Conservation (phyloP, 345 rosid genomes). For the Eucalyptus caleyi region DNA sequence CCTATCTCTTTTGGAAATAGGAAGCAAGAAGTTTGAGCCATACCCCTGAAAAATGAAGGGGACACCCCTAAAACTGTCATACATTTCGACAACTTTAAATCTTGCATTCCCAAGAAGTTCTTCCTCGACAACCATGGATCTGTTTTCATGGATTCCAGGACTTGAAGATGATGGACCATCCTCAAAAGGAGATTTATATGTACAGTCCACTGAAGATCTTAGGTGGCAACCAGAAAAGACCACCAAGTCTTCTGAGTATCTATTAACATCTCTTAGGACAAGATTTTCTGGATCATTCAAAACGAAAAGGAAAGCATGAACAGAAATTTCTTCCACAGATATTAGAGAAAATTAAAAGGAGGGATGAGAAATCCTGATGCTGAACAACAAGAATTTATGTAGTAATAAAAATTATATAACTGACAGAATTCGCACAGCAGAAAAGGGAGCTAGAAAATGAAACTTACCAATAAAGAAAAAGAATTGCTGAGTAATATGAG, state of each 20-base stretch:
- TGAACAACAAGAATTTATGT: background rate
- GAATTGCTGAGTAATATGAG: constrained; percentile 16
- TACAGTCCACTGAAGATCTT: constrained; percentile 9
- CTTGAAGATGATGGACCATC: constrained; percentile 14
- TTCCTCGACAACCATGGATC: background rate
- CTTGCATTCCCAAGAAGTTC: constrained; percentile 22
- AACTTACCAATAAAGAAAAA: constrained; percentile 38
- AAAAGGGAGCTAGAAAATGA: background rate
- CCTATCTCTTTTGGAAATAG: background rate
- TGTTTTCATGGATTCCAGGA: constrained; percentile 8
- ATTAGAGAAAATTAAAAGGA: background rate
- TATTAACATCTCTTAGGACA: constrained; percentile 22
- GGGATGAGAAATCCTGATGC: background rate
- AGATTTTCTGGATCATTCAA: constrained; percentile 33
- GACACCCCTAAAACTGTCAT: constrained; percentile 7
- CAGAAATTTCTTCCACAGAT: background rate
- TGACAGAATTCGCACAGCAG: background rate
- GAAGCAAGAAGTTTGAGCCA: background rate
- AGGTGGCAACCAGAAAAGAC: constrained; percentile 1
- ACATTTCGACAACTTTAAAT: background rate
- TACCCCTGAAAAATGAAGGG: constrained; percentile 44
- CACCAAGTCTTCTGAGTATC: constrained; percentile 9
- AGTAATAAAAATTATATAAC: background rate
- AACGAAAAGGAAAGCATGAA: background rate
- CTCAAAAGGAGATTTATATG: constrained; percentile 5